Evolutionary conservation across 169 alveolate genomes (phyloP).

Genomic region (Toxoplasma gondii): DNA sequence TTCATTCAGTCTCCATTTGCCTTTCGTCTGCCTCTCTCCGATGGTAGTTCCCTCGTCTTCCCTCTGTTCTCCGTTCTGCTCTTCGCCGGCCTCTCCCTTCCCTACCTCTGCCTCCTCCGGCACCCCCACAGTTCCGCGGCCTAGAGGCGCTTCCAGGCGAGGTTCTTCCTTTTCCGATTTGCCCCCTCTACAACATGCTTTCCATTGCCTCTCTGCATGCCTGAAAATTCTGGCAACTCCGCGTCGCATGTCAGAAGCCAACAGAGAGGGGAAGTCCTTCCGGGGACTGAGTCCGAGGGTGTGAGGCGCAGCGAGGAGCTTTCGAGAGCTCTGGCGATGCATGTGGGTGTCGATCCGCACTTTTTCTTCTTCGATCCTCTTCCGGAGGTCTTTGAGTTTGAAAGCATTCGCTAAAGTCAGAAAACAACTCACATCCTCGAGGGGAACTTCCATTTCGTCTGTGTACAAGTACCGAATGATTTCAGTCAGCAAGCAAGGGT

Average conservation of each 20-base stretch:
- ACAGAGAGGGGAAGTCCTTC: not conserved
- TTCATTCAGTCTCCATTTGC: too few relatives aligned
- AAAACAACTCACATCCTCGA: not conserved
- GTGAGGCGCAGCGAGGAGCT: not conserved
- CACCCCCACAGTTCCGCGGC: too few relatives aligned
- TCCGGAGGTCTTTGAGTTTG: not conserved
- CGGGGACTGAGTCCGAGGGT: not conserved
- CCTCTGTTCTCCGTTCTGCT: not conserved
- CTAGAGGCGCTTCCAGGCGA: too few relatives aligned
- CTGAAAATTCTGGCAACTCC: not conserved
- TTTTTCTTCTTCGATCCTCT: not conserved
- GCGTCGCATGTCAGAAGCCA: not conserved
- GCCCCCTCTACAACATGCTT: too few relatives aligned
- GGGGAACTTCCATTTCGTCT: conserved; percentile 2
- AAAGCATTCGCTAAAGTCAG: not conserved
- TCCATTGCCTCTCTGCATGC: not conserved
- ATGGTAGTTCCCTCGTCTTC: not conserved
- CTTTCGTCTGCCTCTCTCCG: too few relatives aligned
- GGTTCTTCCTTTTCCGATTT: too few relatives aligned
- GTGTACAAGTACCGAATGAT: not conserved
- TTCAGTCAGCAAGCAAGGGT: not conserved
- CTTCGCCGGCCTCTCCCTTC: not conserved
- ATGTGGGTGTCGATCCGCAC: not conserved
- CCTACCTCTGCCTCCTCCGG: too few relatives aligned
- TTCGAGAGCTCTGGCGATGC: conserved; percentile 25